Conservation (phyloP, 495 filamentous ascomycete genomes). For the Tuber magnatum region DNA sequence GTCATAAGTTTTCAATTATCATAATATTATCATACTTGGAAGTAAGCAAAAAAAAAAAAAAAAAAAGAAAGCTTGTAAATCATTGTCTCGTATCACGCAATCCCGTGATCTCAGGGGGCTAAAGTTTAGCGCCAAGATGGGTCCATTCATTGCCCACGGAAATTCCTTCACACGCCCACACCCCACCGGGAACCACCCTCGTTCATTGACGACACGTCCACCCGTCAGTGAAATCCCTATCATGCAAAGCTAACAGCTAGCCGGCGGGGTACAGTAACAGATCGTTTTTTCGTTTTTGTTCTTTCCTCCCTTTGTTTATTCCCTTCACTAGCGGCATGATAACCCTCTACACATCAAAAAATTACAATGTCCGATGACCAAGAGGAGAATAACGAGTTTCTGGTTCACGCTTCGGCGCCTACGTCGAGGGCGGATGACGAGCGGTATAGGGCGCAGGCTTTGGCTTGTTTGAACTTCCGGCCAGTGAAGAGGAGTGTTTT, state of each 20-base stretch:
- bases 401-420: slow-evolving; percentile 29
- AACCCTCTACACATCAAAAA: neutral
- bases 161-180: neutral
- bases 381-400: slow-evolving; percentile 26
- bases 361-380: slow-evolving; percentile 24
- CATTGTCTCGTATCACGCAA: slow-evolving; percentile 4
- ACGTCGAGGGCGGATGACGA: slow-evolving; percentile 32
- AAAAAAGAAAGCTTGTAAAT: neutral
- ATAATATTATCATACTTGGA: too few species aligned
- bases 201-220: neutral
- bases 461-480: slow-evolving; percentile 26
- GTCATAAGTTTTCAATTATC: neutral
- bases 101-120: neutral
- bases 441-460: slow-evolving; percentile 21
- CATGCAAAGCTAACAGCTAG: neutral
- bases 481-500: slow-evolving; percentile 23
- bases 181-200: neutral
- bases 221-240: neutral
- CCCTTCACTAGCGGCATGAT: neutral
- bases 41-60: neutral
- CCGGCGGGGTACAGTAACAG: neutral
- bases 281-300: neutral
- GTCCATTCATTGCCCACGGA: neutral
- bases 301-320: neutral
- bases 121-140: neutral